Base-by-base conservation (phyloP, 345 rosid genomes). In the Pugionium dolabratum region DNA sequence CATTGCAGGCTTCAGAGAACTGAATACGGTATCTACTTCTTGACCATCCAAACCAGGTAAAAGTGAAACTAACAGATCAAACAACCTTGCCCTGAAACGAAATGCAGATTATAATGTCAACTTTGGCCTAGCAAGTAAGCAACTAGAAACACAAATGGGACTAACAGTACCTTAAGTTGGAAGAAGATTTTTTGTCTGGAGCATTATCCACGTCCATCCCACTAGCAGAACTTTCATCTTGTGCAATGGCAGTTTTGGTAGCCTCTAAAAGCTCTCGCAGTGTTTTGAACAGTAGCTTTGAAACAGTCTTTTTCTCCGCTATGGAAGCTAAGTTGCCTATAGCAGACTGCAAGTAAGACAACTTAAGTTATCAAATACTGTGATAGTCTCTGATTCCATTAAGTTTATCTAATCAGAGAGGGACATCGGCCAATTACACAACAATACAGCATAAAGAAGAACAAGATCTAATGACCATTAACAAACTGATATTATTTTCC, bases 21-120 rank as follows among this genome's bases (percentile, higher is more conserved):
- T 70, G 55, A 77, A 86, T 56, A 88, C 67, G 58, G 85, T 74
- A 70, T 74, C 80, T 45, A 86, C 78, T 76, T 78, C 85, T 61
- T 78, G 66, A 18, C 45, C 77, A 66, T 77, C 83, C 85, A 86
- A 78, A 65, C 91, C 95, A 62, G 95, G 96, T 65, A 88, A 73
- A 68, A 90, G 85, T 36, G 99, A 83, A 74, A 85, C 83, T 39
- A 95, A 84, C 69, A 94, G 74, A 78, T 88, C 96, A 76, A 86
- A 81, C 61, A 88, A 79, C 64, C 77, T 85, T 18, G 88, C 92
- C 81, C 99, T 94, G 87, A 61, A 80, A 73, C 72, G 62, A 66
- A 74, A 53, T 10, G 45, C 18, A 74, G 25, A 34, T 4, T 45
- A 32, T 35, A 53, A 41, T 5, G 52, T 62, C 65, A 69, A 54